Conservation (phyloP, 257 asterid species). For the Przewalskia tangutica region DNA sequence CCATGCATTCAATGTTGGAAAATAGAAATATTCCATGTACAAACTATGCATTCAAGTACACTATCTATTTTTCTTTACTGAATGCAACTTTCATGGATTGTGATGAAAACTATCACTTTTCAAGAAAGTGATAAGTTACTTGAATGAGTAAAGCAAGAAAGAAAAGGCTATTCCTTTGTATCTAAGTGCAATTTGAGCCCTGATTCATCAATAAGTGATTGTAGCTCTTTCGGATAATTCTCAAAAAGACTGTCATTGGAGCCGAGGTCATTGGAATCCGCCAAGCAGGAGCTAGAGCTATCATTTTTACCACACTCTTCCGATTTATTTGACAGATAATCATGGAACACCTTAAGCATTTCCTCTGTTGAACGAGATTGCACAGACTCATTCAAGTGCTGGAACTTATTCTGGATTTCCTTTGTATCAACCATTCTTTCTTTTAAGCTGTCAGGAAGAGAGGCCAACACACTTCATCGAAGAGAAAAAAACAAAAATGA, state of each 20-base stretch:
- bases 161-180: background rate
- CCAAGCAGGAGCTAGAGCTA: constrained; percentile 5
- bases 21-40: background rate
- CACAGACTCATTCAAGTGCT: constrained; percentile 40
- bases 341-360: constrained; percentile 45
- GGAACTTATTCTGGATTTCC: constrained; percentile 44
- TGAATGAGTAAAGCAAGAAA: background rate
- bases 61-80: background rate
- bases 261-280: constrained; percentile 16
- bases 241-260: constrained; percentile 18
- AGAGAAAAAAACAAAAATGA: background rate
- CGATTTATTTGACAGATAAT: constrained; percentile 23
- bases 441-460: constrained; percentile 46
- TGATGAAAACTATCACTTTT: background rate
- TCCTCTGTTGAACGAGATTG: constrained; percentile 42
- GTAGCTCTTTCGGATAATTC: constrained; percentile 30
- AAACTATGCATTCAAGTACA: background rate
- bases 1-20: background rate
- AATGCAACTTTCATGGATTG: background rate
- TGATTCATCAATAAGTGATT: constrained; percentile 40
- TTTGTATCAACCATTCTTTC: constrained; percentile 51
- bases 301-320: constrained; percentile 11
- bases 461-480: constrained; percentile 44
- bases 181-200: constrained; percentile 26
- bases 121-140: background rate